phyloP scores from a whole-genome alignment of 306 rosid species.

The Glycine tomentella region DNA sequence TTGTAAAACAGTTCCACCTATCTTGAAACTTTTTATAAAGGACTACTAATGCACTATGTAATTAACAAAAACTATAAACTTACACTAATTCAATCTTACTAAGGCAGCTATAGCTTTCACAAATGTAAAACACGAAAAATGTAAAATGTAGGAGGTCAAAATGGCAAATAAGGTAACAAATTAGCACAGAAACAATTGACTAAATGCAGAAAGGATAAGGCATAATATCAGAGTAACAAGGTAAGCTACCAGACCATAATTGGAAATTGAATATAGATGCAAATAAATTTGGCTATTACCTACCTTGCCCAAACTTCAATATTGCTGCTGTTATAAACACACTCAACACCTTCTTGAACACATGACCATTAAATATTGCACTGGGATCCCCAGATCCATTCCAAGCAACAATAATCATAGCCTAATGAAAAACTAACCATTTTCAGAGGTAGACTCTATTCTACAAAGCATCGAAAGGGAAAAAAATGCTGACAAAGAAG shows the following conservation, averaged over 20 bases:
- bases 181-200: slow-evolving; percentile 15
- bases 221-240: slow-evolving; percentile 10
- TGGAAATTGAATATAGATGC: slow-evolving; percentile 25
- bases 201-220: slow-evolving; percentile 24
- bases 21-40: neutral
- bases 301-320: slow-evolving; percentile 97
- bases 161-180: slow-evolving; percentile 17
- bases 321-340: slow-evolving; percentile 97
- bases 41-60: neutral
- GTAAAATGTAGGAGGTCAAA: slow-evolving; percentile 17
- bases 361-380: slow-evolving; percentile 68
- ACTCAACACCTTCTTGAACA: slow-evolving; percentile 91
- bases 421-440: slow-evolving; percentile 57
- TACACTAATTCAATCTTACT: neutral
- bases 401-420: slow-evolving; percentile 97
- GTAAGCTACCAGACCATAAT: slow-evolving; percentile 29
- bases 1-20: neutral
- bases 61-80: slow-evolving; percentile 5
- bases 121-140: neutral
- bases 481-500: slow-evolving; percentile 16
- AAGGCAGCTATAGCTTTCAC: slow-evolving; percentile 16
- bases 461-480: slow-evolving; percentile 19
- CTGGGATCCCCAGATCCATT: slow-evolving; percentile 84
- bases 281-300: slow-evolving; percentile 15
- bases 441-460: slow-evolving; percentile 38